A percentile compares a stretch with the other conserved stretches of the same genome.
Evolutionary conservation across 345 rosid genomes (phyloP).

Genomic region (Kandelia obovata): DNA sequence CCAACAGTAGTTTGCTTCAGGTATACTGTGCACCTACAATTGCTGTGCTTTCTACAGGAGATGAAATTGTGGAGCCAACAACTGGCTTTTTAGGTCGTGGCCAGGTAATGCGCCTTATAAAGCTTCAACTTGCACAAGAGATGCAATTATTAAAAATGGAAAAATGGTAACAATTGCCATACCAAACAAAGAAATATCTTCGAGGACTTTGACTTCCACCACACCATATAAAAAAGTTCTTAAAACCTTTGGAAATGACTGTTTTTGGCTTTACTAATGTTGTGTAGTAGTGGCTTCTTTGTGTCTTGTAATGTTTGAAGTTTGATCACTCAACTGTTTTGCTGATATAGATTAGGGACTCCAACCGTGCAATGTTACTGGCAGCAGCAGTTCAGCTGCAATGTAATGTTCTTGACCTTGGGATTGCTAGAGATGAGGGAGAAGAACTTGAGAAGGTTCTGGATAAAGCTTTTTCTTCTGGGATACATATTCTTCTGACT

Average conservation of each 20-base stretch:
- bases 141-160: too few relatives aligned
- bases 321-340: conserved; percentile 20
- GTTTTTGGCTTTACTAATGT: neutral
- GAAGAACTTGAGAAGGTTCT: conserved; percentile 64
- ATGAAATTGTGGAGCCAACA: conserved; percentile 84
- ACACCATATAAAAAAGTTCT: too few relatives aligned
- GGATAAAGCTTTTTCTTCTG: conserved; percentile 57
- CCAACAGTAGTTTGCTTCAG: conserved; percentile 36
- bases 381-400: conserved; percentile 79
- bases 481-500: conserved; percentile 72
- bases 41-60: conserved; percentile 94
- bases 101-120: conserved; percentile 50
- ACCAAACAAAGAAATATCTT: too few relatives aligned
- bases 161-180: too few relatives aligned
- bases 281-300: conserved; percentile 1
- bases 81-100: conserved; percentile 58
- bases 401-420: conserved; percentile 80
- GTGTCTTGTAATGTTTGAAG: conserved; percentile 10
- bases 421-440: conserved; percentile 71
- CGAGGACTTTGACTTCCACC: neutral
- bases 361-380: conserved; percentile 84
- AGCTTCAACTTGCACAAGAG: neutral
- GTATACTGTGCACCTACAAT: conserved; percentile 72
- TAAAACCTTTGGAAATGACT: too few relatives aligned
- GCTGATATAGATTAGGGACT: conserved; percentile 74